Evolutionary conservation across 768 basidiomycete genomes (phyloP).

Genomic region (Mycena latifolia): DNA sequence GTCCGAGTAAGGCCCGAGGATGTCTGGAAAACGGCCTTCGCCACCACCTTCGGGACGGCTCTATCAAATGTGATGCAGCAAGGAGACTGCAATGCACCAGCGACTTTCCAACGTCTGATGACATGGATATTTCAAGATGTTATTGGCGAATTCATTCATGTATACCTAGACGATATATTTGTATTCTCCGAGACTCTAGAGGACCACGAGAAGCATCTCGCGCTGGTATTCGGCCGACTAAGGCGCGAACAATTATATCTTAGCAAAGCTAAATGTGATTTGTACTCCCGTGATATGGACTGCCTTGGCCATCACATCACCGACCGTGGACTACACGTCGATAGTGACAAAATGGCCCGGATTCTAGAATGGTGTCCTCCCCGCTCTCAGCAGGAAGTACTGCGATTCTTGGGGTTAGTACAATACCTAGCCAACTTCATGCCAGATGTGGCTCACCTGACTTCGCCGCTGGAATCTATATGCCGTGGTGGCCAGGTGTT

Average conservation of each 20-base stretch:
- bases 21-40: constrained; percentile 37
- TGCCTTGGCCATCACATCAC: neutral
- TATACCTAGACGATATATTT: neutral
- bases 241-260: neutral
- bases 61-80: constrained; percentile 41
- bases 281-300: neutral
- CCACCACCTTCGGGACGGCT: constrained; percentile 40
- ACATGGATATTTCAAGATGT: constrained; percentile 41
- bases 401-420: neutral
- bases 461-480: neutral
- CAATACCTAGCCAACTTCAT: constrained; percentile 6
- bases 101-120: constrained; percentile 39
- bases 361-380: constrained; percentile 2
- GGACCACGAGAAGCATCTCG: neutral
- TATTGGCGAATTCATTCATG: constrained; percentile 38
- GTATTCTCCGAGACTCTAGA: neutral
- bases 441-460: constrained; percentile 7
- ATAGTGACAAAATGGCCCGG: neutral
- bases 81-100: neutral
- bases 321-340: neutral
- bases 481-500: neutral
- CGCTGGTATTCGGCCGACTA: neutral
- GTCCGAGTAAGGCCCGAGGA: constrained; percentile 31
- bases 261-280: constrained; percentile 2
- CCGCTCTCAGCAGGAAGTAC: neutral